phyloP scores from a whole-genome alignment of 495 filamentous ascomycete species.

The Trichoderma virens region DNA sequence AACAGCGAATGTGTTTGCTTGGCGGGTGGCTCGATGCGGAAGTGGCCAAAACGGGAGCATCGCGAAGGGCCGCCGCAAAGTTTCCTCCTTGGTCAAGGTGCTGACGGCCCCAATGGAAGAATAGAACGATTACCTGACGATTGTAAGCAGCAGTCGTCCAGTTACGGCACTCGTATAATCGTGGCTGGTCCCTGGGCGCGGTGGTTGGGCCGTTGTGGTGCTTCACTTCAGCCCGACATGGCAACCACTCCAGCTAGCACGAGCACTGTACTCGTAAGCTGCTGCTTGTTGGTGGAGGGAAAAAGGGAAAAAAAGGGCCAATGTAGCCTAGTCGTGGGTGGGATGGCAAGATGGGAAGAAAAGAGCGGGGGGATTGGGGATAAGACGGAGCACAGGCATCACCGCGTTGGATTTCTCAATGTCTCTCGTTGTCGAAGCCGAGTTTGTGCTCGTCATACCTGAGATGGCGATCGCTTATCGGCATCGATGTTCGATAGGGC shows the following conservation, averaged over 20 bases:
- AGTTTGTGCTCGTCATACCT: not conserved
- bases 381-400: not conserved
- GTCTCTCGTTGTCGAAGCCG: not conserved
- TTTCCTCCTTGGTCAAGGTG: not conserved
- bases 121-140: too few relatives aligned
- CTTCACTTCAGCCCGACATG: not conserved
- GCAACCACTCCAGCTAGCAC: not conserved
- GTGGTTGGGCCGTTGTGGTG: conserved; percentile 1
- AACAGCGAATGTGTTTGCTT: too few relatives aligned
- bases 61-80: not conserved
- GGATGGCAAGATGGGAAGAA: too few relatives aligned
- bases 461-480: not conserved
- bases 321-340: too few relatives aligned
- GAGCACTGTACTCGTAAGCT: not conserved
- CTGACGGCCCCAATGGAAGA: too few relatives aligned
- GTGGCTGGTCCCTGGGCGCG: not conserved
- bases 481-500: not conserved
- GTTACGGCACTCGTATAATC: not conserved
- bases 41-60: not conserved
- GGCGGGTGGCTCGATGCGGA: not conserved
- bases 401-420: not conserved
- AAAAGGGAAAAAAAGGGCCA: too few relatives aligned
- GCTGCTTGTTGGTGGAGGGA: not conserved
- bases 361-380: not conserved
- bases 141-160: not conserved